phyloP scores from a whole-genome alignment of 1,139 yeast species.

The Taiozyma sp. region DNA sequence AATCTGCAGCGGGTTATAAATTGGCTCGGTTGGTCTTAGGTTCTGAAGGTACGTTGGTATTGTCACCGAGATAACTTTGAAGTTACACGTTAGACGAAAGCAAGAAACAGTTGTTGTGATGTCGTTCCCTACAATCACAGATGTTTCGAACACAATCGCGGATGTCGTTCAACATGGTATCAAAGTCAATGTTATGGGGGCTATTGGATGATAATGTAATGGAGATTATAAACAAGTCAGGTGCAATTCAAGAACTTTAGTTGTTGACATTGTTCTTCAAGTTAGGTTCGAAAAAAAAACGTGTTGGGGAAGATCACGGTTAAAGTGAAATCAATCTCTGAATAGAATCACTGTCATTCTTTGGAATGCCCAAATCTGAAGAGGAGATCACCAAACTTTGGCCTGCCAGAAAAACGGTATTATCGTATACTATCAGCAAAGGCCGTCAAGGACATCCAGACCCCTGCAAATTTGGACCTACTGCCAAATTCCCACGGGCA shows the following conservation, averaged over 20 bases:
- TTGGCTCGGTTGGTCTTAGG: constrained; percentile 65
- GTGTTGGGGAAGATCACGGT: constrained; percentile 32
- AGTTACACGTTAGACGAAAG: constrained; percentile 60
- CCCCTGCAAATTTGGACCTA: no score
- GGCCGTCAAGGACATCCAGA: no score
- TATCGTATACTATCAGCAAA: no score
- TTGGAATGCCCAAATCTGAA: no score
- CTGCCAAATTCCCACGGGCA: no score
- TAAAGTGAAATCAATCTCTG: no score
- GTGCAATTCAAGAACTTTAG: constrained; percentile 39
- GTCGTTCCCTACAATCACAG: constrained; percentile 52
- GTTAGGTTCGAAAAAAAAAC: constrained; percentile 33
- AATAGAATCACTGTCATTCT: no score
- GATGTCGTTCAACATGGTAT: constrained; percentile 56
- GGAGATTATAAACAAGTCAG: no score
- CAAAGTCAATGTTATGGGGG: constrained; percentile 58
- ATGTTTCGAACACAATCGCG: constrained; percentile 65
- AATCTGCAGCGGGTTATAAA: constrained; percentile 76
- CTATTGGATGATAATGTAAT: constrained; percentile 6
- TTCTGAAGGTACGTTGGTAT: constrained; percentile 50
- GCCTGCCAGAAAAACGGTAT: no score
- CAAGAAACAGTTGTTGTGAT: constrained; percentile 65
- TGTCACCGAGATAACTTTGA: constrained; percentile 54
- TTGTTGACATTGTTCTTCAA: constrained; percentile 71
- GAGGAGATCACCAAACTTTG: constrained; percentile 28